Evolutionary conservation across 495 filamentous ascomycete genomes (phyloP), one percentile per base, ranked within the genome.

Genomic region (Podospora sp.): DNA sequence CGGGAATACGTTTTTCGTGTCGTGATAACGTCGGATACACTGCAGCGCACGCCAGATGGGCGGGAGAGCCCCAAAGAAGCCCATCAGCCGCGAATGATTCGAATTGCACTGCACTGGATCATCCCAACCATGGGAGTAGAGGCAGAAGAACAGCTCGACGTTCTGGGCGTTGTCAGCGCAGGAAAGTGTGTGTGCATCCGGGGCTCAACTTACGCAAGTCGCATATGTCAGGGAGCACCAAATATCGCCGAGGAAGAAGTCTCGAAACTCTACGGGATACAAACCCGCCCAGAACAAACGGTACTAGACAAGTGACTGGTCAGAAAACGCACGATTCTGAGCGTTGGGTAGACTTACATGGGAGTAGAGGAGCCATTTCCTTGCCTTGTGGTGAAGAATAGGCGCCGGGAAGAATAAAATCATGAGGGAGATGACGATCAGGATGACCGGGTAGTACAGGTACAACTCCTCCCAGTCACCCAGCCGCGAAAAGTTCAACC

Each of bases 161-260:
- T 98, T 97, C 91, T 89, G 58, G 11, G 14, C 7, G 6, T 35
- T 50, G 58, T 70, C 29, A 67, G 64, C 50, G 4, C 25, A 7
- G 0, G 12, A 33, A 14, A 16, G 27, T 18, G 18, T 3, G 0
- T 14, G 14, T 11, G 26, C 0, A 29, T 24, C 0, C 14, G 6
- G 24, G 8, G 0, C 29, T 25, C 1, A 6, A 87, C 92, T 82
- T 84, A 96, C 92, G 25, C 92, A 89, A 73, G 92, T 90, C 29
- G 89, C 83, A 77, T 99, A 98, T 8, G 93, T 95, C 61, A 93
- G 85, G 6, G 95, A 98, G 75, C 95, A 98, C 73, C 92, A 96
- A 85, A 98, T 97, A 74, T 99, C 95, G 18, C 95, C 95, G 0
- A 98, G 84, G 77, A 97, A 99, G 80, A 99, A 98, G 75, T 99